Percentiles rank a stretch among this genome's conserved stretches.
phyloP scores from a whole-genome alignment of 768 basidiomycete genomes.

The Rhodotorula kratochvilovae region DNA sequence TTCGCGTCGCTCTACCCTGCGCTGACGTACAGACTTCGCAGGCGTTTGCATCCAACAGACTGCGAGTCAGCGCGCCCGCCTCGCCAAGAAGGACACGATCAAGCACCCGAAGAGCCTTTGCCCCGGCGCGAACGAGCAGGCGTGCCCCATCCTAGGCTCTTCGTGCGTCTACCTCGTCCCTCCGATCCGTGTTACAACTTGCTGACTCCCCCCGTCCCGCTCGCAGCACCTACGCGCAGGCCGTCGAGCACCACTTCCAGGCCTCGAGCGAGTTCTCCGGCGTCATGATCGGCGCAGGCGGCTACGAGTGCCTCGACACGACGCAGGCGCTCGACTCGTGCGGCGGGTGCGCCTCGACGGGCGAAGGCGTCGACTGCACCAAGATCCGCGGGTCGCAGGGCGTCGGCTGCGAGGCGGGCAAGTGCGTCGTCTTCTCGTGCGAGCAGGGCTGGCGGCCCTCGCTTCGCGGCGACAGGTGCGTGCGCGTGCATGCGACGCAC shows the following conservation, averaged over 20 bases:
- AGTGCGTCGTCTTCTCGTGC: constrained; percentile 51
- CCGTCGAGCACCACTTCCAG: constrained; percentile 26
- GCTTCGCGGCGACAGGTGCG: constrained; percentile 13
- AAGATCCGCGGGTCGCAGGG: constrained; percentile 56
- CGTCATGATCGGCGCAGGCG: constrained; percentile 21
- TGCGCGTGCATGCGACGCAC: constrained; percentile 5
- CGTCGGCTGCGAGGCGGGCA: constrained; percentile 46
- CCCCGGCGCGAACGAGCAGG: constrained; percentile 15
- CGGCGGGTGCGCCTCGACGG: constrained; percentile 66
- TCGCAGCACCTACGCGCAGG: constrained; percentile 4
- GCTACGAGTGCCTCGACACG: constrained; percentile 55
- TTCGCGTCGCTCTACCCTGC: not conserved
- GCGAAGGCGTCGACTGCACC: constrained; percentile 67
- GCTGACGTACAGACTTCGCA: not conserved
- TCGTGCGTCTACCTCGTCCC: constrained; percentile 6
- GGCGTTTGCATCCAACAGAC: constrained; percentile 27
- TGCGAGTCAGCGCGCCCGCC: constrained; percentile 24
- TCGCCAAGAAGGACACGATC: constrained; percentile 20
- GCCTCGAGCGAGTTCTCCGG: constrained; percentile 10
- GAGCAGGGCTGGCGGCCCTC: constrained; percentile 26
- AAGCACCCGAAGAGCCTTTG: constrained; percentile 13
- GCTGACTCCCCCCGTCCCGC: not conserved
- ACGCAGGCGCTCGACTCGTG: constrained; percentile 63
- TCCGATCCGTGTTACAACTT: not conserved
- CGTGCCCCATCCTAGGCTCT: constrained; percentile 35